Evolutionary conservation across 345 rosid species (phyloP).

Genomic region (Camelina hispida): DNA sequence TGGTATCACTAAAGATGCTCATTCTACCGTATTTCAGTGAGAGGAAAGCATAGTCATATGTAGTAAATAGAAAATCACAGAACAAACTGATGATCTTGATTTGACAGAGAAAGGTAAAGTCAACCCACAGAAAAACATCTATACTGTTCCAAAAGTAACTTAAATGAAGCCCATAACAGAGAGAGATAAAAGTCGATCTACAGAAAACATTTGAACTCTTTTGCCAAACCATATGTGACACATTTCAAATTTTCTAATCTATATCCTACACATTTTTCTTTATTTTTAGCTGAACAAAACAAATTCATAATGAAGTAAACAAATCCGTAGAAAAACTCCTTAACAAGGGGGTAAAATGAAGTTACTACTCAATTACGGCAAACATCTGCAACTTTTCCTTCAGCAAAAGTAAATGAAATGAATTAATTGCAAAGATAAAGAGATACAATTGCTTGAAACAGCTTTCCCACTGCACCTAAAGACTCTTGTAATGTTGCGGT

Average conservation of each 20-base stretch:
- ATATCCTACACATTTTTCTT: conserved; percentile 9
- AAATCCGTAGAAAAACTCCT: conserved; percentile 13
- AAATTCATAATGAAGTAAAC: not conserved
- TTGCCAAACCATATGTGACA: conserved; percentile 10
- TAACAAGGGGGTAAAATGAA: conserved; percentile 10
- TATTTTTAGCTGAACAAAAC: conserved; percentile 1
- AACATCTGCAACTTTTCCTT: conserved; percentile 23
- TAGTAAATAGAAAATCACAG: not conserved
- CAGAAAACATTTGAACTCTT: conserved; percentile 24
- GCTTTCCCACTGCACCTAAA: conserved; percentile 25
- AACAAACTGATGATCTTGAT: conserved; percentile 21
- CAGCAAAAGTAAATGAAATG: conserved; percentile 9
- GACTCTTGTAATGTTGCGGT: not conserved
- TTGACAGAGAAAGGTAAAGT: not conserved
- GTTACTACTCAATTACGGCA: not conserved
- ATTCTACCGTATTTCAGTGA: not conserved
- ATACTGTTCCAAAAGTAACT: conserved; percentile 15
- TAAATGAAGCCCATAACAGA: conserved; percentile 6
- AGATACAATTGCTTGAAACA: conserved; percentile 21
- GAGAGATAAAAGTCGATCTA: conserved; percentile 12
- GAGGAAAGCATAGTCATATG: not conserved
- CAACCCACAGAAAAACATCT: conserved; percentile 15
- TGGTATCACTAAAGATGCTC: not conserved
- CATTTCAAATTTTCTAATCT: conserved; percentile 9
- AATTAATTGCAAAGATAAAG: conserved; percentile 12